These are phyloP conservation scores for Trametes sanguinea DNA, from an alignment of 768 basidiomycete genomes.

Conservation along the genomic window DNA sequence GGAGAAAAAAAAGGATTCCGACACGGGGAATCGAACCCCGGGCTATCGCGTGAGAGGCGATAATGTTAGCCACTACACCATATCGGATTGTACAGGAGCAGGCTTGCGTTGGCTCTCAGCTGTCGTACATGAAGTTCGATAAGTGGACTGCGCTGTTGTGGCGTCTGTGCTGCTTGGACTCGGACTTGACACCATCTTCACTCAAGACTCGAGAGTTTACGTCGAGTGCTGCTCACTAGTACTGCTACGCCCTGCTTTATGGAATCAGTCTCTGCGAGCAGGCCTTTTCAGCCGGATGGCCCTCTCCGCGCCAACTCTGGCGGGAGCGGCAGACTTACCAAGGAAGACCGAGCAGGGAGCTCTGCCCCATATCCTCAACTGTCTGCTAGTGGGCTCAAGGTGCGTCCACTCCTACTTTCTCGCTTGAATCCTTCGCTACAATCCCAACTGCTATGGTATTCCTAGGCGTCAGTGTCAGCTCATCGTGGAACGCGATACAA, in stretches of 20 bases:
- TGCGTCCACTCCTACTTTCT: background rate
- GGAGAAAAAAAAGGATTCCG: background rate
- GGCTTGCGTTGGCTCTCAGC: background rate
- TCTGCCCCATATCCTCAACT: conserved; percentile 5
- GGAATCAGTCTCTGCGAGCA: background rate
- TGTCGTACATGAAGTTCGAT: background rate
- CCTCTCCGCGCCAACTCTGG: conserved; percentile 8
- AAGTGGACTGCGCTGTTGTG: background rate
- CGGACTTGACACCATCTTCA: too few species aligned
- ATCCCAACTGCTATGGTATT: too few species aligned
- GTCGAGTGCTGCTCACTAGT: too few species aligned
- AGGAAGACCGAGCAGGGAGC: conserved; percentile 6
- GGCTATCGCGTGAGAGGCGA: conserved; percentile 15
- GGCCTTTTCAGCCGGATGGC: background rate
- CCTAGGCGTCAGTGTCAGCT: background rate
- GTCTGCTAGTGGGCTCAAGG: conserved; percentile 7
- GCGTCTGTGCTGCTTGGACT: too few species aligned
- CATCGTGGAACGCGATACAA: conserved; percentile 24
- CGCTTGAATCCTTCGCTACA: too few species aligned
- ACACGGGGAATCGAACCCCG: conserved; percentile 13
- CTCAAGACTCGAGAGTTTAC: too few species aligned
- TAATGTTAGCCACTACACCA: conserved; percentile 16
- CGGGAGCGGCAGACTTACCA: background rate
- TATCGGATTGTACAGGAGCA: background rate
- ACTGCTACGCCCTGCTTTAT: too few species aligned